A percentile compares a stretch with the other conserved stretches of the same genome.
Evolutionary conservation across 306 rosid species (phyloP).

Genomic region (Morella rubra): DNA sequence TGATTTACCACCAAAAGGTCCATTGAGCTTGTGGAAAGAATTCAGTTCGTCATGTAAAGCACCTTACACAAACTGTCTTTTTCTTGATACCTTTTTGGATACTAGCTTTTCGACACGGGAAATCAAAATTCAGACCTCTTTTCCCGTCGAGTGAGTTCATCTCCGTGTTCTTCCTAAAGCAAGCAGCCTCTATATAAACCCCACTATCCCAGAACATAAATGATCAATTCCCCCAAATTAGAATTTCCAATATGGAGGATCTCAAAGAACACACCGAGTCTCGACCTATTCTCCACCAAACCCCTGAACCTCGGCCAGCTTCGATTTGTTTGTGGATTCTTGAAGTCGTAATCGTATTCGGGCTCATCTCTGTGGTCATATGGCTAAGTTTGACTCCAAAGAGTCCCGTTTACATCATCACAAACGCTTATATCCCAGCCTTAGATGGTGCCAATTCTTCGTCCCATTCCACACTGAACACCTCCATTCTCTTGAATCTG

Average conservation of each 20-base stretch:
- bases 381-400: conserved; percentile 14
- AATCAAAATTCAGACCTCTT: too few species aligned
- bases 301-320: neutral
- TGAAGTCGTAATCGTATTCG: neutral
- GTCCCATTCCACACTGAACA: neutral
- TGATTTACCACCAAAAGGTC: neutral
- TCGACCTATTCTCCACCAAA: neutral
- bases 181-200: neutral
- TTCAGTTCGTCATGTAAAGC: too few species aligned
- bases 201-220: neutral
- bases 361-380: neutral
- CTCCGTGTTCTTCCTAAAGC: neutral
- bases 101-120: too few species aligned
- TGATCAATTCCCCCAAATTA: neutral
- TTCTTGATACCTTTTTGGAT: too few species aligned
- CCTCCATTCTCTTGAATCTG: neutral
- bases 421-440: neutral
- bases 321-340: neutral
- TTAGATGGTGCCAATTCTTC: conserved; percentile 4
- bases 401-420: conserved; percentile 13
- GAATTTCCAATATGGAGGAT: neutral
- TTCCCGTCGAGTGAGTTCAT: too few species aligned
- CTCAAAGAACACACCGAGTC: neutral
- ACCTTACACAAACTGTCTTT: too few species aligned
- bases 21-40: too few species aligned